Evolutionary conservation across 2,329 filamentous ascomycete species (phyloP).

Genomic region (Chaetomium sp.): DNA sequence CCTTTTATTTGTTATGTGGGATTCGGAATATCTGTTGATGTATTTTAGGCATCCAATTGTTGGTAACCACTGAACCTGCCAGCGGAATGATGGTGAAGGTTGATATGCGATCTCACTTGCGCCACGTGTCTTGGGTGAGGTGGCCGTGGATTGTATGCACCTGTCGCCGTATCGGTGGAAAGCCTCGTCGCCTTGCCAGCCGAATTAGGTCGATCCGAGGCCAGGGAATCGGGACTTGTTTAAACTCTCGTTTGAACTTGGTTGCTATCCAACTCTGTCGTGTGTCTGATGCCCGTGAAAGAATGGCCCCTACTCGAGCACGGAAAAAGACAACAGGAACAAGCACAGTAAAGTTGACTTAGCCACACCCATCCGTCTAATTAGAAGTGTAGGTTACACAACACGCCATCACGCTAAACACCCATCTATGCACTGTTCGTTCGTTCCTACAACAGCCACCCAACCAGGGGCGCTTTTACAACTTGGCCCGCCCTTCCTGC

Average conservation of each 20-base stretch:
- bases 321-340: not conserved
- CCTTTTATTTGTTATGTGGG: constrained; percentile 9
- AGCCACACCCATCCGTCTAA: too few species aligned
- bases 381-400: not conserved
- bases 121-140: constrained; percentile 2
- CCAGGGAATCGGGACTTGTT: not conserved
- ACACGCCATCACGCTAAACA: not conserved
- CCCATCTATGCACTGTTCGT: not conserved
- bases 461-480: constrained; percentile 43
- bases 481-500: constrained; percentile 60
- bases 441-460: not conserved
- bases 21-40: constrained; percentile 11
- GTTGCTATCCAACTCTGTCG: not conserved
- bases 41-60: constrained; percentile 14
- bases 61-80: not conserved
- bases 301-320: not conserved
- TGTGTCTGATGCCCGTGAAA: not conserved
- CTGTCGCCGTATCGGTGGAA: not conserved
- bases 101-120: not conserved
- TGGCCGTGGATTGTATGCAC: not conserved
- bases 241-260: not conserved
- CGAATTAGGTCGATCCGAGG: not conserved
- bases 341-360: not conserved
- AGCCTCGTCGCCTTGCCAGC: not conserved
- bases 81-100: constrained; percentile 6